Base-by-base conservation (phyloP, 305 asterid species). In the Andrographis paniculata region DNA sequence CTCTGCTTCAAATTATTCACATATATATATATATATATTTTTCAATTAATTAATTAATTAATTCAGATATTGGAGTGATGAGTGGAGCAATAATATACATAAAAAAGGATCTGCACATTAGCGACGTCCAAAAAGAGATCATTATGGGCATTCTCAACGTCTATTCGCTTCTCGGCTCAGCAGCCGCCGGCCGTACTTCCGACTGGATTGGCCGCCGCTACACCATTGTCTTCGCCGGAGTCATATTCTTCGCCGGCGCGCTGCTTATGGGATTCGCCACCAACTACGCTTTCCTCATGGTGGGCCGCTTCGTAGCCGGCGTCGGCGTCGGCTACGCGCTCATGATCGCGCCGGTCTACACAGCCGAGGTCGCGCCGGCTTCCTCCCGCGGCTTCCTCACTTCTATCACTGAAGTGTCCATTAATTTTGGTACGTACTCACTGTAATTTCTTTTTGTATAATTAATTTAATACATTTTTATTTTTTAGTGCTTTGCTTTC, bases 281-380 rank as follows among this genome's bases (percentile, higher is more conserved):
- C 40, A 68, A 52, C 70, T 84, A 78, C 56, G 57, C 71, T 19
- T 80, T 78, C 63, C 80, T 84, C 45, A 80, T 80, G 95, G 74
- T 58, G 0, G 93, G 88, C 16, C 74, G 88, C 15, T 80, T 84
- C 17, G 74, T 80, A 1, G 85, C 82, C 53, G 93, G 95, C 5
- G 62, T 80, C 7, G 95, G 88, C 0, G 84, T 84, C 22, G 95
- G 95, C 8, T 84, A 71, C 12, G 88, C 84, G 8, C 75, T 78
- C 36, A 76, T 80, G 78, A 76, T 84, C 0, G 92, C 95, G 20
- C 93, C 95, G 14, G 86, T 84, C 1, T 84, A 84, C 79, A 74
- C 93, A 28, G 87, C 92, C 0, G 93, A 84, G 76, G 74, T 80
- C 70, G 89, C n/a, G n/a, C n/a, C n/a, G n/a, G n/a, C n/a, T n/a